Evolutionary conservation across 768 basidiomycete species (phyloP).

Genomic region (Russula sp.): DNA sequence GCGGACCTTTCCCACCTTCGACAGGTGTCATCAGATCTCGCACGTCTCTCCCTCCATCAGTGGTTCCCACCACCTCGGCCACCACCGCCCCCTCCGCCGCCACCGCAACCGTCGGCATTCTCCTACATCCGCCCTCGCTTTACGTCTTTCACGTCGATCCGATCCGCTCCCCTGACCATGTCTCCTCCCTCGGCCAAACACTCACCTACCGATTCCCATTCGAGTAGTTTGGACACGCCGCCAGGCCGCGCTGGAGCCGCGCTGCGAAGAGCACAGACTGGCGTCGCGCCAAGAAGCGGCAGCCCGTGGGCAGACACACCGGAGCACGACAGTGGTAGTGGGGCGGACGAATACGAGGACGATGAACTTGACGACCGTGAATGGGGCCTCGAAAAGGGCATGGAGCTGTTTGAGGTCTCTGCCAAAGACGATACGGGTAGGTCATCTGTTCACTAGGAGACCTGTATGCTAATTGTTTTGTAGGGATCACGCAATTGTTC

Average conservation of each 20-base stretch:
- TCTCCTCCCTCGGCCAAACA: slow-evolving; percentile 43
- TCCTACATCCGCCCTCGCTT: slow-evolving; percentile 78
- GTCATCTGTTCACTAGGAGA: slow-evolving; percentile 30
- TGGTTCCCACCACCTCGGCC: slow-evolving; percentile 85
- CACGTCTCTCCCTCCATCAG: slow-evolving; percentile 75
- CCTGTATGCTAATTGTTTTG: background rate
- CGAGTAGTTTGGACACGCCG: slow-evolving; percentile 58
- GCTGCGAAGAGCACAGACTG: slow-evolving; percentile 33
- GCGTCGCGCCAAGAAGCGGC: slow-evolving; percentile 35
- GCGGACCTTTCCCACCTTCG: slow-evolving; percentile 71
- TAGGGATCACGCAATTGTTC: slow-evolving; percentile 81
- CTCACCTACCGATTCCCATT: slow-evolving; percentile 52
- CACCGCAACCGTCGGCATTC: slow-evolving; percentile 57
- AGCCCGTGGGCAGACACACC: slow-evolving; percentile 30
- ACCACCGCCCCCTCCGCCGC: slow-evolving; percentile 61
- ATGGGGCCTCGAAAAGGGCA: slow-evolving; percentile 77
- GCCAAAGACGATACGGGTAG: slow-evolving; percentile 83
- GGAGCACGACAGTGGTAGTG: slow-evolving; percentile 36
- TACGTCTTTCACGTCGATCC: slow-evolving; percentile 65
- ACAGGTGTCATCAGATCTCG: slow-evolving; percentile 77
- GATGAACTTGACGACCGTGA: slow-evolving; percentile 54
- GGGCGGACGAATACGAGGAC: slow-evolving; percentile 53
- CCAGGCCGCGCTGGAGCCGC: slow-evolving; percentile 48
- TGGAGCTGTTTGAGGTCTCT: slow-evolving; percentile 89
- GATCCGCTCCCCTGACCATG: slow-evolving; percentile 57